phyloP scores from a whole-genome alignment of 2,329 filamentous ascomycete species.

The Aspergillus proliferans region DNA sequence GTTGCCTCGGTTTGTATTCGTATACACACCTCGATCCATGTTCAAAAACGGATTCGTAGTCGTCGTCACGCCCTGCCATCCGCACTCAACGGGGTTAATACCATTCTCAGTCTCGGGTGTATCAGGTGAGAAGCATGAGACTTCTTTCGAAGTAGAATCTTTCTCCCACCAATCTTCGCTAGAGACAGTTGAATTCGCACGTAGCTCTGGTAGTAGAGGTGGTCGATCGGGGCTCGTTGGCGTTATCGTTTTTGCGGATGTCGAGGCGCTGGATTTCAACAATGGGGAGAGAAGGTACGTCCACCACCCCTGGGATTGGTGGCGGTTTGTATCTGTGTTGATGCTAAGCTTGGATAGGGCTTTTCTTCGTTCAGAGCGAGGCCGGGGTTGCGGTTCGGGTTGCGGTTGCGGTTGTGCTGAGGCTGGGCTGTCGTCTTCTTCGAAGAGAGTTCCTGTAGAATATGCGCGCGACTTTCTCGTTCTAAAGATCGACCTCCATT shows the following conservation, averaged over 20 bases:
- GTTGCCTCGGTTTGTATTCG: not conserved
- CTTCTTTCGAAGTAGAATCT: conserved; percentile 8
- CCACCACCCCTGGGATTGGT: conserved; percentile 46
- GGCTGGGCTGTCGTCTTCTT: conserved; percentile 22
- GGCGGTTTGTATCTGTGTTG: conserved; percentile 32
- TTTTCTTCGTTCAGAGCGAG: conserved; percentile 7
- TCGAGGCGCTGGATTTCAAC: conserved; percentile 30
- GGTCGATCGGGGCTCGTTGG: conserved; percentile 17
- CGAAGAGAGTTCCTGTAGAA: conserved; percentile 33
- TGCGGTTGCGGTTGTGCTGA: not conserved
- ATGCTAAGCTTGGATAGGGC: conserved; percentile 27
- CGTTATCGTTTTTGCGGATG: conserved; percentile 20
- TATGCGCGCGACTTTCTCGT: conserved; percentile 24
- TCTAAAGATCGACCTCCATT: conserved; percentile 1
- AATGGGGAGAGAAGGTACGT: conserved; percentile 42
- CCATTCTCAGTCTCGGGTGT: conserved; percentile 20
- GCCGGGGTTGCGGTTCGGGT: not conserved
- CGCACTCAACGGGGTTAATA: conserved; percentile 7
- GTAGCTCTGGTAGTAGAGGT: conserved; percentile 16
- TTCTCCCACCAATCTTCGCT: conserved; percentile 25
- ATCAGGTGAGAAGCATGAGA: conserved; percentile 25
- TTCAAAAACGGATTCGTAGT: conserved; percentile 12
- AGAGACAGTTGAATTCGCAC: conserved; percentile 9
- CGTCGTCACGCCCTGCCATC: conserved; percentile 12
- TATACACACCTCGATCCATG: conserved; percentile 4